These are phyloP conservation scores for Chaetoscypha palmicola DNA, from an alignment of 2,329 filamentous ascomycete genomes.

Conservation along the genomic window DNA sequence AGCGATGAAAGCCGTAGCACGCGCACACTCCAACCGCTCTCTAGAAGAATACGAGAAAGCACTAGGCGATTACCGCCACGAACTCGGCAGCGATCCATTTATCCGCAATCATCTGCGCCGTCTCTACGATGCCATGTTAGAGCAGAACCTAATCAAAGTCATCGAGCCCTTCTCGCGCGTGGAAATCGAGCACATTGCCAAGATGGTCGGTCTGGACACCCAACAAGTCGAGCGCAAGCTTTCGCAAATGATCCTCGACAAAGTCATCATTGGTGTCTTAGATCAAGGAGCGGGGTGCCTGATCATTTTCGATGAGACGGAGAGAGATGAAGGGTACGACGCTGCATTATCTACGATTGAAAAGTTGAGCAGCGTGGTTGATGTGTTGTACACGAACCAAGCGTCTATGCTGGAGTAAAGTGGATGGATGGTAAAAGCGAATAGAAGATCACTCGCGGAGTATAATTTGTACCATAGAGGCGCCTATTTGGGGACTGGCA, in stretches of 20 bases:
- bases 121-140: conserved; percentile 96
- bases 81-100: conserved; percentile 90
- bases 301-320: conserved; percentile 93
- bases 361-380: conserved; percentile 94
- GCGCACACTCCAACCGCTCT: conserved; percentile 89
- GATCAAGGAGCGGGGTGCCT: conserved; percentile 97
- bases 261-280: conserved; percentile 94
- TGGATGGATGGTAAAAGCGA: background rate
- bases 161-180: conserved; percentile 98
- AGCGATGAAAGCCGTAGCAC: conserved; percentile 97
- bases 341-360: conserved; percentile 91
- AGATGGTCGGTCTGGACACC: conserved; percentile 94
- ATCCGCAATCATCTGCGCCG: conserved; percentile 94
- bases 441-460: conserved; percentile 8
- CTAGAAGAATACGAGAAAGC: conserved; percentile 96
- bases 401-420: conserved; percentile 83
- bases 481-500: conserved; percentile 9
- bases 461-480: conserved; percentile 27
- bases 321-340: conserved; percentile 89
- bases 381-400: conserved; percentile 96
- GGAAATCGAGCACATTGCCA: conserved; percentile 92
- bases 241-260: conserved; percentile 98
- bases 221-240: conserved; percentile 97
- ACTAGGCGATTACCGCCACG: conserved; percentile 81
- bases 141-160: conserved; percentile 99